Percentiles rank a stretch among this genome's conserved stretches.
These are phyloP conservation scores for Agastache rugosa DNA, from an alignment of 257 asterid genomes.

Conservation along the genomic window DNA sequence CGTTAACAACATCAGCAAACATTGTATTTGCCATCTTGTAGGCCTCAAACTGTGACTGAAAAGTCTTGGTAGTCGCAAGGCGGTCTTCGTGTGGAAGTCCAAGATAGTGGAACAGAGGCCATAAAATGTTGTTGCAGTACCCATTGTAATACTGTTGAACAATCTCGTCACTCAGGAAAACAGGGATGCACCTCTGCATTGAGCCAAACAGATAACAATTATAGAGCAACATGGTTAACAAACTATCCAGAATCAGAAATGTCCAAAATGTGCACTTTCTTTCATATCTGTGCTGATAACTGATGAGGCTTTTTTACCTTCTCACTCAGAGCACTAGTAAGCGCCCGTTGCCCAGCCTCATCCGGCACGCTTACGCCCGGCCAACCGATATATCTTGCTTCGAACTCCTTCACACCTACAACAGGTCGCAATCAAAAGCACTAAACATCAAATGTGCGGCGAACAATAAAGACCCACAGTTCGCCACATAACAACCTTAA, in stretches of 20 bases:
- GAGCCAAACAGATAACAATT: constrained; percentile 18
- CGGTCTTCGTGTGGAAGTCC: constrained; percentile 98
- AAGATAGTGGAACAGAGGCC: constrained; percentile 95
- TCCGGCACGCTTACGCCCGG: constrained; percentile 95
- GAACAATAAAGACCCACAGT: constrained; percentile 8
- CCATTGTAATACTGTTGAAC: constrained; percentile 95
- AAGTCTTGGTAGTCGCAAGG: constrained; percentile 87
- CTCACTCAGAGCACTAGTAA: constrained; percentile 79
- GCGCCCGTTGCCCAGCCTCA: constrained; percentile 80
- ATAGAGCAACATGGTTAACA: neutral
- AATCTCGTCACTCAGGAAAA: constrained; percentile 84
- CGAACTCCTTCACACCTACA: constrained; percentile 83
- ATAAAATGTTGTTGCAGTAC: constrained; percentile 84
- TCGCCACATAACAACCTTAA: neutral
- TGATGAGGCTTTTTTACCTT: constrained; percentile 50
- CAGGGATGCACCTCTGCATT: constrained; percentile 84
- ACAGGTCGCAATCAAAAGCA: constrained; percentile 27
- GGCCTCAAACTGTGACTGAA: constrained; percentile 86
- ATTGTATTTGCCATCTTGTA: constrained; percentile 81
- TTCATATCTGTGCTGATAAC: neutral
- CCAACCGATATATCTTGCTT: constrained; percentile 96
- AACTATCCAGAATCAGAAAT: neutral
- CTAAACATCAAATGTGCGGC: constrained; percentile 28
- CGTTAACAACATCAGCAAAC: constrained; percentile 88
- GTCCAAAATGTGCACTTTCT: neutral